These are phyloP conservation scores for Diaporthe citriasiana DNA, from an alignment of 2,329 filamentous ascomycete genomes.

Conservation along the genomic window DNA sequence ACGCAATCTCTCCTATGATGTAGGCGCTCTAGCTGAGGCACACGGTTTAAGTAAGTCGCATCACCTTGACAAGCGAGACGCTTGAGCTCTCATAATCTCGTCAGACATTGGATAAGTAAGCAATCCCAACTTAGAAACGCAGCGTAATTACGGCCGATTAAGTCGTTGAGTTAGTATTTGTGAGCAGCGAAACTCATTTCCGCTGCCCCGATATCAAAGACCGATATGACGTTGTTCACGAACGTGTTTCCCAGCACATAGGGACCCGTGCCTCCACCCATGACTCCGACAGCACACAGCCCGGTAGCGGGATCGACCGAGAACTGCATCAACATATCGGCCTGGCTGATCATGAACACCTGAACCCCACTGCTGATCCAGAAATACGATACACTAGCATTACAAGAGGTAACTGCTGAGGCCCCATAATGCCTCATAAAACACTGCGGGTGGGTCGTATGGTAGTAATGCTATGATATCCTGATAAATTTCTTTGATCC, in stretches of 20 bases:
- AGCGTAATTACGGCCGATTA: neutral
- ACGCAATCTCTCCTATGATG: neutral
- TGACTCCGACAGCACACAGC: conserved; percentile 23
- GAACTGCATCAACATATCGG: conserved; percentile 35
- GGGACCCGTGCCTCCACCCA: conserved; percentile 28
- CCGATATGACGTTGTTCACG: conserved; percentile 38
- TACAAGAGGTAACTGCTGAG: conserved; percentile 48
- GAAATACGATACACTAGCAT: conserved; percentile 45
- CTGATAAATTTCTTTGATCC: conserved; percentile 44
- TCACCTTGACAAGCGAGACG: too few species aligned
- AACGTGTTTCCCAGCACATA: conserved; percentile 39
- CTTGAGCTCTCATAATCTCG: too few species aligned
- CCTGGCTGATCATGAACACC: conserved; percentile 31
- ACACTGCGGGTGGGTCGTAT: conserved; percentile 47
- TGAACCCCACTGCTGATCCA: conserved; percentile 32
- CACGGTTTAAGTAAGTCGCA: too few species aligned
- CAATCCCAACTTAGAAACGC: neutral
- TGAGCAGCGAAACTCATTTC: conserved; percentile 35
- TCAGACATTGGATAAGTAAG: neutral
- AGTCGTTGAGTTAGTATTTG: neutral
- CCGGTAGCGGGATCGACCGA: neutral
- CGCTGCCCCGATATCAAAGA: conserved; percentile 38
- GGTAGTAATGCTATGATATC: conserved; percentile 44
- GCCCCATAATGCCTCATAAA: conserved; percentile 43
- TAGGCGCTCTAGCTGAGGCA: too few species aligned